Conservation (phyloP, 768 basidiomycete genomes). For the Mycena venus region DNA sequence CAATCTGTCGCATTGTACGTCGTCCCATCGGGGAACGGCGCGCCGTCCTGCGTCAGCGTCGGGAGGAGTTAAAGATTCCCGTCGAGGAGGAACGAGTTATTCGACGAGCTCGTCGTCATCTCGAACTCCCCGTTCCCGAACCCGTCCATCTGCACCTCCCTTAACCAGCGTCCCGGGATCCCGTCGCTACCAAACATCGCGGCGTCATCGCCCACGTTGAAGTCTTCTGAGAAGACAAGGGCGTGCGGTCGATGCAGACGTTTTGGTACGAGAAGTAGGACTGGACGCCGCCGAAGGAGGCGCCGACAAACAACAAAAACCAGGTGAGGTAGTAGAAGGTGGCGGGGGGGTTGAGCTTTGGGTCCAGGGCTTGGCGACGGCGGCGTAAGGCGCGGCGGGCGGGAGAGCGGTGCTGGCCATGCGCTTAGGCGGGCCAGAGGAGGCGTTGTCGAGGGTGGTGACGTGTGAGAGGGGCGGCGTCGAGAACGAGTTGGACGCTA, state of each 20-base stretch:
- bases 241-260: conserved; percentile 65
- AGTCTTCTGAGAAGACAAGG: conserved; percentile 80
- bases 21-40: conserved; percentile 72
- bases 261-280: conserved; percentile 69
- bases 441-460: too few species aligned
- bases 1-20: conserved; percentile 88
- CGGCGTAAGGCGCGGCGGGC: conserved; percentile 41
- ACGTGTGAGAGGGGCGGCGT: too few species aligned
- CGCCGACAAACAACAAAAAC: conserved; percentile 66
- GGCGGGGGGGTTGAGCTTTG: conserved; percentile 62
- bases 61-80: conserved; percentile 87
- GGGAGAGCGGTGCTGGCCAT: too few species aligned
- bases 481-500: too few species aligned
- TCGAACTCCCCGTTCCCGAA: too few species aligned
- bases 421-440: too few species aligned
- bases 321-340: conserved; percentile 68
- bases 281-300: conserved; percentile 64
- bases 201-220: conserved; percentile 61
- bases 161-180: background rate
- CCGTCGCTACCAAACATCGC: conserved; percentile 63
- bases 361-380: conserved; percentile 72
- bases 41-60: too few species aligned
- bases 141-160: conserved; percentile 85
- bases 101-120: too few species aligned
- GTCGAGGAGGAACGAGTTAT: conserved; percentile 82